Evolutionary conservation across 2,329 filamentous ascomycete genomes (phyloP), one percentile per base, ranked within the genome.

Genomic region (Alternaria novae-zelandiae): DNA sequence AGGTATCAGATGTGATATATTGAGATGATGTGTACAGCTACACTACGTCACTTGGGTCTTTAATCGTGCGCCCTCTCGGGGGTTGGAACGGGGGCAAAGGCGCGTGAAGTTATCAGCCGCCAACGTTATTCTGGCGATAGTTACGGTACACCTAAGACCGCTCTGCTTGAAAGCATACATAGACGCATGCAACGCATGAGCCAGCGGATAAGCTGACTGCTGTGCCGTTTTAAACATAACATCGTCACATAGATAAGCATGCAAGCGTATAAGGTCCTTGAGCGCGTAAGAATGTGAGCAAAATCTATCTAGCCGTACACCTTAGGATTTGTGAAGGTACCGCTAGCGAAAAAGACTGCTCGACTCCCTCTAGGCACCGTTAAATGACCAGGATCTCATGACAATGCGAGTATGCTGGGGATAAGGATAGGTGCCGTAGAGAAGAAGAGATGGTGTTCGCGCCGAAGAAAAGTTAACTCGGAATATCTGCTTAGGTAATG

Each of bases 331-430:
- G 83, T 83, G 88, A 92, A 94, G 93, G 92, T 90, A 90, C 92
- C 89, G 94, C 92, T 97, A 97, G 94, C 94, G 94, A 97, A 94
- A 94, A 92, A 92, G 91, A 91, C 91, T 92, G 91, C 90, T 83
- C 80, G 78, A 73, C 77, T 91, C 84, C 80, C 79, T 97, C 92
- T 97, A 80, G 92, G 92, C 94, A 96, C 89, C 84, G 82, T 82
- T 89, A 87, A 96, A 97, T 97, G 94, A 89, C 94, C 93, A 93
- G 87, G 87, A 78, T 76, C 71, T 74, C 73, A 77, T 90, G 87
- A 88, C 84, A 82, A 81, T 82, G 79, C 83, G 82, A 85, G 76
- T 85, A 87, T 90, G 88, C 89, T 94, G 93, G 94, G 88, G 94
- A 97, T 97, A 97, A 97, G 94, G 93, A 87, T 82, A 84, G 71